Conservation (phyloP, 306 rosid species). For the Prunus mume region DNA sequence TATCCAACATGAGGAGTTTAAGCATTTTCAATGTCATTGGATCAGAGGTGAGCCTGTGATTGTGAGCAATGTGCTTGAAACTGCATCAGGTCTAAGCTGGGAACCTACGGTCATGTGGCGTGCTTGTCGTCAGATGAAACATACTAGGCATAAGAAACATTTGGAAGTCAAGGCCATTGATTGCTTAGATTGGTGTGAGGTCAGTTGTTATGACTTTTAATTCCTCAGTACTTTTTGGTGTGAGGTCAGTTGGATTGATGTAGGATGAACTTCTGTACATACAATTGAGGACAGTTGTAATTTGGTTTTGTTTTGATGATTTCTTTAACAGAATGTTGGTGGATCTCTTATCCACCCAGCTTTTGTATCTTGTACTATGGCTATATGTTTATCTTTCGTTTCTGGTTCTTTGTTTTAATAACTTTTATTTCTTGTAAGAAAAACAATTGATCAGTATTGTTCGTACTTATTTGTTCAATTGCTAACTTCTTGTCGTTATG, state of each 20-base stretch:
- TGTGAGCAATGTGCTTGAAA: conserved; percentile 68
- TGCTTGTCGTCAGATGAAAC: conserved; percentile 55
- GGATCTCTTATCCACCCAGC: not conserved
- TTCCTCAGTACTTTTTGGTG: not conserved
- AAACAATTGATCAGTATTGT: no score
- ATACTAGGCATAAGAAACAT: conserved; percentile 25
- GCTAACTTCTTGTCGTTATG: not conserved
- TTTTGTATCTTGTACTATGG: no score
- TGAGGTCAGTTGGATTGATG: not conserved
- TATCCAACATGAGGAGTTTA: conserved; percentile 34
- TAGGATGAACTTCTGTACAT: not conserved
- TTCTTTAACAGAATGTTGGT: not conserved
- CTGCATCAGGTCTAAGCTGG: conserved; percentile 75
- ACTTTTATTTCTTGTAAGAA: no score
- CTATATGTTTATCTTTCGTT: no score
- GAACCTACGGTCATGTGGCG: conserved; percentile 94
- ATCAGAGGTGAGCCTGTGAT: conserved; percentile 76
- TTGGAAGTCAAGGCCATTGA: conserved; percentile 64
- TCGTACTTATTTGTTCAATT: not conserved
- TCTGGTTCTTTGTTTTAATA: no score
- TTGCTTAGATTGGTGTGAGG: conserved; percentile 84
- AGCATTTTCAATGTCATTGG: conserved; percentile 84
- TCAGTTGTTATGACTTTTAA: conserved; percentile 28
- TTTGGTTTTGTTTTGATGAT: not conserved
- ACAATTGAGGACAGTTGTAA: not conserved